Conservation (phyloP, 1,139 yeast species). For the Pichia cactophila region DNA sequence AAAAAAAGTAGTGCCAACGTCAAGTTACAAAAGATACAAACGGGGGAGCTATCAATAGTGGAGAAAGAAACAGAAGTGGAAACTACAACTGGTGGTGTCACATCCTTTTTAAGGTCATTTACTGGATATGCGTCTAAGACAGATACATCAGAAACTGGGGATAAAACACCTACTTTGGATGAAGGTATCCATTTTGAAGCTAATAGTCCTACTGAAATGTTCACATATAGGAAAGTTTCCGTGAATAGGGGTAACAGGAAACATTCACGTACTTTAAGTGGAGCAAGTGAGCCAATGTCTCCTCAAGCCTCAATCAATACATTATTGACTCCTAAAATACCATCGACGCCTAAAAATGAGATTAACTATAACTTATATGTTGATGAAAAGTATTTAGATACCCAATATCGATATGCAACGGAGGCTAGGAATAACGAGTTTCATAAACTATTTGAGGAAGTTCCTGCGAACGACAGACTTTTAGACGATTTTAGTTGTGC, state of each 20-base stretch:
- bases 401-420: constrained; percentile 49
- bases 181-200: constrained; percentile 11
- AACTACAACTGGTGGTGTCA: not conserved
- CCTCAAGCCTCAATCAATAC: constrained; percentile 14
- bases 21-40: not conserved
- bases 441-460: constrained; percentile 63
- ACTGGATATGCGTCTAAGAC: constrained; percentile 4
- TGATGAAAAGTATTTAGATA: constrained; percentile 35
- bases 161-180: not conserved
- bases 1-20: not conserved
- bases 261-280: constrained; percentile 13
- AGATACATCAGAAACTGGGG: not conserved
- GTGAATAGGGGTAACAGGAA: not conserved
- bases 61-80: not conserved
- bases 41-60: not conserved
- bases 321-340: constrained; percentile 5
- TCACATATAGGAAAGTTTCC: constrained; percentile 36
- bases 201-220: constrained; percentile 31
- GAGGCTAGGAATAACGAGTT: constrained; percentile 69
- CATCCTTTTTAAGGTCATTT: constrained; percentile 3
- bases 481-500: constrained; percentile 89
- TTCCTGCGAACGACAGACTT: constrained; percentile 64
- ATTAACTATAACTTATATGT: constrained; percentile 32
- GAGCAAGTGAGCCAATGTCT: constrained; percentile 13
- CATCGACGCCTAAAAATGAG: constrained; percentile 8